These are phyloP conservation scores for Puccinia triticina DNA, from an alignment of 1,284 basidiomycete genomes.

Conservation along the genomic window DNA sequence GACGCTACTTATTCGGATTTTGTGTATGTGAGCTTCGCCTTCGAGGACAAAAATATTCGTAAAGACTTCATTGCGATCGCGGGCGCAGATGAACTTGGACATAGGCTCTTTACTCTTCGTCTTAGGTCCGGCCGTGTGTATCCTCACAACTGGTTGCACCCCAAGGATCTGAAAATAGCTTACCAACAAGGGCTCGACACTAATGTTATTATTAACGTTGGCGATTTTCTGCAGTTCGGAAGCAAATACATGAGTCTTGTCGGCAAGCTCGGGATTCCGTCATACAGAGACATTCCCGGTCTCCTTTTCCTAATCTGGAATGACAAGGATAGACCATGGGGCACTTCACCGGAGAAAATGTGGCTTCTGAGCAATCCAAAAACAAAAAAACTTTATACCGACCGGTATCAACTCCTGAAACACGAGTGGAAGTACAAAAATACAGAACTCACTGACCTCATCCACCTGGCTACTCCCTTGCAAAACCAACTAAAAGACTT, in stretches of 20 bases:
- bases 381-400: background rate
- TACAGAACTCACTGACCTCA: background rate
- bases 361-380: constrained; percentile 7
- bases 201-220: background rate
- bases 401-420: background rate
- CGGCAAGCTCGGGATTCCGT: background rate
- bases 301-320: too few species aligned
- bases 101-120: background rate
- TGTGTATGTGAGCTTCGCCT: too few species aligned
- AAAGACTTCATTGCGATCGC: too few species aligned
- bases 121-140: background rate
- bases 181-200: constrained; percentile 21
- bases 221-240: constrained; percentile 14
- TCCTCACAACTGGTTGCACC: constrained; percentile 11
- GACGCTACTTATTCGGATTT: background rate
- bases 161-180: background rate
- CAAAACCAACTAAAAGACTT: background rate
- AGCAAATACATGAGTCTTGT: background rate
- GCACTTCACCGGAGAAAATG: constrained; percentile 11
- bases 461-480: background rate
- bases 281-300: background rate
- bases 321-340: background rate
- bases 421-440: background rate
- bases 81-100: background rate
- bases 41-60: too few species aligned